A percentile compares a stretch with the other conserved stretches of the same genome.
These are phyloP conservation scores for Celoporthe dispersa DNA, from an alignment of 2,329 filamentous ascomycete genomes.

Conservation along the genomic window DNA sequence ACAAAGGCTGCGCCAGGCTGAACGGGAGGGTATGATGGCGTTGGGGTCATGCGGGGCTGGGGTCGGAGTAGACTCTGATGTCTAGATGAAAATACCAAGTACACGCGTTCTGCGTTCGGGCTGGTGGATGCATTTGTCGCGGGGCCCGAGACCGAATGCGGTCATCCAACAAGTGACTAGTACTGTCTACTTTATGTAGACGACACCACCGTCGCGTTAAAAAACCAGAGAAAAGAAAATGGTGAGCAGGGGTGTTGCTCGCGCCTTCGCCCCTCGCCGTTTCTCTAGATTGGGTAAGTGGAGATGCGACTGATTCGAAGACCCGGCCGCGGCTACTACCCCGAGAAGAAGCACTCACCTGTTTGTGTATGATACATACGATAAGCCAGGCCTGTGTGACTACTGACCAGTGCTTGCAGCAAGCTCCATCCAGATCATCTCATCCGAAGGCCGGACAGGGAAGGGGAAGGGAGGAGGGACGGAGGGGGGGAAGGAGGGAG, in stretches of 20 bases:
- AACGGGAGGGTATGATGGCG: background rate
- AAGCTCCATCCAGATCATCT: background rate
- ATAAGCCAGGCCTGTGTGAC: background rate
- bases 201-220: background rate
- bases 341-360: background rate
- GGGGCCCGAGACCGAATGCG: background rate
- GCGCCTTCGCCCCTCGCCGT: constrained; percentile 17
- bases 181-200: background rate
- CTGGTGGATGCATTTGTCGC: constrained; percentile 1
- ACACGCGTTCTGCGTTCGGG: background rate
- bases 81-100: background rate
- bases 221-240: background rate
- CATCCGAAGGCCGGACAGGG: background rate
- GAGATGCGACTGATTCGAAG: background rate
- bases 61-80: background rate
- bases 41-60: background rate
- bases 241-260: background rate
- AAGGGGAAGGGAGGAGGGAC: background rate
- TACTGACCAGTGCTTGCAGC: background rate
- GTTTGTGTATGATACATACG: no score
- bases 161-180: background rate
- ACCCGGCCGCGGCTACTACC: background rate
- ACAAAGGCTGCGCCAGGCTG: background rate
- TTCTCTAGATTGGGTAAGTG: constrained; percentile 8
- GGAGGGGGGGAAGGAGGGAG: no score